Percentiles rank a stretch among this genome's conserved stretches.
Evolutionary conservation across 2,329 filamentous ascomycete genomes (phyloP).

Genomic region (Colletotrichum orchidophilum): DNA sequence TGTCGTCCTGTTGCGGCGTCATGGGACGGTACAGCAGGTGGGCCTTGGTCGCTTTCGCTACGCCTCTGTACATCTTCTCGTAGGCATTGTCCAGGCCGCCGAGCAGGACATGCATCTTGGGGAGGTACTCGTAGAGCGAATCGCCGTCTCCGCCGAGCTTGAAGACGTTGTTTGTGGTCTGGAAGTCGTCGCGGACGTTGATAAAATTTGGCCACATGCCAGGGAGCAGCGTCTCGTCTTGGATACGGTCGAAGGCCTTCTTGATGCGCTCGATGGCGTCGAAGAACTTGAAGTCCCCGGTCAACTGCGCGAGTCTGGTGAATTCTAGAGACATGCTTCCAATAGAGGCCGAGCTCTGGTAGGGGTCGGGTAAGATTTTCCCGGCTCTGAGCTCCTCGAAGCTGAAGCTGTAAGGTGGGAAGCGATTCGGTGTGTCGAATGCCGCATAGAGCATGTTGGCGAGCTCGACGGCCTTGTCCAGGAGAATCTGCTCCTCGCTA

Average conservation of each 20-base stretch:
- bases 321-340: conserved; percentile 79
- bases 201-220: conserved; percentile 78
- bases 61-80: conserved; percentile 62
- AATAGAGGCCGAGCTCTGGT: conserved; percentile 55
- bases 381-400: conserved; percentile 31
- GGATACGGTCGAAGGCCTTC: conserved; percentile 70
- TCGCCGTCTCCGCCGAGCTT: conserved; percentile 53
- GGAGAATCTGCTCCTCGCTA: conserved; percentile 63
- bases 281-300: conserved; percentile 77
- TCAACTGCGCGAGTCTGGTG: conserved; percentile 77
- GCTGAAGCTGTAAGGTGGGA: conserved; percentile 55
- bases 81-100: conserved; percentile 66
- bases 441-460: conserved; percentile 72
- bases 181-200: conserved; percentile 63
- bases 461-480: conserved; percentile 70
- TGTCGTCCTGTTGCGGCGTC: conserved; percentile 59
- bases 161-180: conserved; percentile 41
- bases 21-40: conserved; percentile 72
- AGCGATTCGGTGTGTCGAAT: conserved; percentile 75
- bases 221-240: conserved; percentile 72
- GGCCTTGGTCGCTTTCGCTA: conserved; percentile 64
- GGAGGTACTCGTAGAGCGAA: conserved; percentile 52
- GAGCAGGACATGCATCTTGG: conserved; percentile 63
- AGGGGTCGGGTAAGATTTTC: conserved; percentile 21
- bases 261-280: conserved; percentile 77